Evolutionary conservation across 2,329 filamentous ascomycete genomes (phyloP), one percentile per base, ranked within the genome.

Genomic region (Ascochyta pisi): DNA sequence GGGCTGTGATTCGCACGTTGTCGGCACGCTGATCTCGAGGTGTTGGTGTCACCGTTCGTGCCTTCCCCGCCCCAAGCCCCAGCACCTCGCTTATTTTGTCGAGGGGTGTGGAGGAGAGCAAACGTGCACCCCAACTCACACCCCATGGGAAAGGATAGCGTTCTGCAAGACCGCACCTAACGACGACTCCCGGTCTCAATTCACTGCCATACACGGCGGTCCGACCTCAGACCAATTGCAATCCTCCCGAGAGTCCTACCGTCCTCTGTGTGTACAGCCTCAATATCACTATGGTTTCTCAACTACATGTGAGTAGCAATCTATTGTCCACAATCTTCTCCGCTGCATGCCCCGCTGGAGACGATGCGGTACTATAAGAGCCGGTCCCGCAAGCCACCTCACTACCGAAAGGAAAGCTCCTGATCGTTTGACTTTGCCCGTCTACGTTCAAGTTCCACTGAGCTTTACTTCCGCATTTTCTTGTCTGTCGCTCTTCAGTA

Each of bases 1-100:
- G 53, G 53, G 38, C 39, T 53, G 10, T 60, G 31, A 66, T 64
- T 66, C 49, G 63, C 37, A 55, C 41, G n/a, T 60, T 63, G 60
- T 64, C 63, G 63, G 63, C 43, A 56, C 42, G 43, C 27, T 24
- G 10, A 43, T 41, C 47, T 62, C 45, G 40, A 54, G 54, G 52
- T 34, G 53, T 56, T 46, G 47, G 47, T 56, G 53, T 40, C 23
- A 45, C 46, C 40, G 40, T 16, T 46, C 35, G 46, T 50, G 61
- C 35, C 27, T 57, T 41, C 56, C 57, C 40, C 46, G 54, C 55
- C 39, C 47, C 42, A 34, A 47, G 27, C 54, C 51, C 59, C 54
- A 57, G 54, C 54, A 27, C 46, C 50, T 64, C 53, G 63, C 62
- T 58, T 54, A 51, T 39, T 26, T 16, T 37, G 23, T 22, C 42